phyloP scores from a whole-genome alignment of 148 eudicot genomes.

The Amaranthus cruentus region DNA sequence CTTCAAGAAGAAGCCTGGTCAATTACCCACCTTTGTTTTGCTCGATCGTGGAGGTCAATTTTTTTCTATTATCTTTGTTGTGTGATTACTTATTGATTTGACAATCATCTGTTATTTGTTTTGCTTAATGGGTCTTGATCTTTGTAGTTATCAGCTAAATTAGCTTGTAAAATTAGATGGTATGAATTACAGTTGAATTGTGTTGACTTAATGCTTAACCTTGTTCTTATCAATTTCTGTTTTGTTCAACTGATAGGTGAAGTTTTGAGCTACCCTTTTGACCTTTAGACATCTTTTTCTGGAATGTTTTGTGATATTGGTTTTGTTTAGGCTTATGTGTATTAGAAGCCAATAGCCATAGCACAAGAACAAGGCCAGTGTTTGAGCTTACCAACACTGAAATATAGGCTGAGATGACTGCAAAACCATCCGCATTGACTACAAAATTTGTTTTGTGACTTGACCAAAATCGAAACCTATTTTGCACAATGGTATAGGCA shows the following conservation, averaged over 20 bases:
- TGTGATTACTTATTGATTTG: not conserved
- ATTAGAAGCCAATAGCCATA: not conserved
- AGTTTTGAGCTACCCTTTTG: not conserved
- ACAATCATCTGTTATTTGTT: not conserved
- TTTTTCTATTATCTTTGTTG: not conserved
- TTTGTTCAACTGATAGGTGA: not conserved
- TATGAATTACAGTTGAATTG: conserved; percentile 1
- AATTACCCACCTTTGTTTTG: conserved; percentile 71
- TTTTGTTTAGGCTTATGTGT: not conserved
- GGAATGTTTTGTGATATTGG: not conserved
- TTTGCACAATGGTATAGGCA: no score
- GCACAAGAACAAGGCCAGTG: no score
- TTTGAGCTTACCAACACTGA: no score
- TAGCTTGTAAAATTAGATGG: not conserved
- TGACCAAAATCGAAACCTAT: no score
- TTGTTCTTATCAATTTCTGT: conserved; percentile 3
- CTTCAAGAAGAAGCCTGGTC: conserved; percentile 69
- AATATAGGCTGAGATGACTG: no score
- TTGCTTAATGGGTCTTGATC: not conserved
- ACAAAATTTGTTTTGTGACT: no score
- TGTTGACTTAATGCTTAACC: not conserved
- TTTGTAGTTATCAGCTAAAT: not conserved
- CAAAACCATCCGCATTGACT: no score
- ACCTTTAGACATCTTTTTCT: not conserved
- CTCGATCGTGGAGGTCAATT: conserved; percentile 85